Conservation (phyloP, 2,329 filamentous ascomycete species). For the Diplocarpon mali region DNA sequence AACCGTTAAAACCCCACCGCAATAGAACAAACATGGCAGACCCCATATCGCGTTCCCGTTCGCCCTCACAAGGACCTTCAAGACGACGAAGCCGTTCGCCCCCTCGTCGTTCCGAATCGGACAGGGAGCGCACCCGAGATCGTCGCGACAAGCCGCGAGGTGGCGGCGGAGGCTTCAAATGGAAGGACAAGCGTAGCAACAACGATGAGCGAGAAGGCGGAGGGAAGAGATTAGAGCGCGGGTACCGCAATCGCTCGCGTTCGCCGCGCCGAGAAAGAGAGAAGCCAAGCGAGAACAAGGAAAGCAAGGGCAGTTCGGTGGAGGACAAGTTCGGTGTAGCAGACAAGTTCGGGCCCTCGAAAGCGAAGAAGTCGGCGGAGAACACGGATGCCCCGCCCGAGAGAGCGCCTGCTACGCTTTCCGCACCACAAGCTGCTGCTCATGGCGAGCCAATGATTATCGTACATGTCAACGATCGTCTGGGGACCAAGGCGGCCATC, state of each 20-base stretch:
- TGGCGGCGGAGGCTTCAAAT: constrained; percentile 39
- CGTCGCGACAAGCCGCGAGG: constrained; percentile 19
- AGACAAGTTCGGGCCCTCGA: constrained; percentile 22
- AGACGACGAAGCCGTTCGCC: constrained; percentile 35
- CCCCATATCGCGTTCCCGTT: constrained; percentile 19
- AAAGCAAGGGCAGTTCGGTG: constrained; percentile 8
- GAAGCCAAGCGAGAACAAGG: constrained; percentile 1
- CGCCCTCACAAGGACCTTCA: constrained; percentile 17
- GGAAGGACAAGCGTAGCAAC: constrained; percentile 44
- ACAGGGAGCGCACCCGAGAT: constrained; percentile 14
- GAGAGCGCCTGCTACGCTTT: constrained; percentile 16
- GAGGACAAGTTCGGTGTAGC: constrained; percentile 25
- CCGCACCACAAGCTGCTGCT: constrained; percentile 12
- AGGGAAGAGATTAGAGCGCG: constrained; percentile 39
- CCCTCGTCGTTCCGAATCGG: constrained; percentile 32
- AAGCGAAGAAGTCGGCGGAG: constrained; percentile 6
- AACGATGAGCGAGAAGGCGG: constrained; percentile 32
- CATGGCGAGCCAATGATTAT: constrained; percentile 74
- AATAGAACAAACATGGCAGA: constrained; percentile 41
- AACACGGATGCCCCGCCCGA: constrained; percentile 14
- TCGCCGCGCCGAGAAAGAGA: constrained; percentile 25
- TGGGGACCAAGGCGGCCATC: constrained; percentile 91
- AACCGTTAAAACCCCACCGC: neutral
- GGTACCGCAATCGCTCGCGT: constrained; percentile 37
- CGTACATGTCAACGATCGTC: constrained; percentile 86